Evolutionary conservation across 306 rosid species (phyloP).

Genomic region (Quercus gilva): DNA sequence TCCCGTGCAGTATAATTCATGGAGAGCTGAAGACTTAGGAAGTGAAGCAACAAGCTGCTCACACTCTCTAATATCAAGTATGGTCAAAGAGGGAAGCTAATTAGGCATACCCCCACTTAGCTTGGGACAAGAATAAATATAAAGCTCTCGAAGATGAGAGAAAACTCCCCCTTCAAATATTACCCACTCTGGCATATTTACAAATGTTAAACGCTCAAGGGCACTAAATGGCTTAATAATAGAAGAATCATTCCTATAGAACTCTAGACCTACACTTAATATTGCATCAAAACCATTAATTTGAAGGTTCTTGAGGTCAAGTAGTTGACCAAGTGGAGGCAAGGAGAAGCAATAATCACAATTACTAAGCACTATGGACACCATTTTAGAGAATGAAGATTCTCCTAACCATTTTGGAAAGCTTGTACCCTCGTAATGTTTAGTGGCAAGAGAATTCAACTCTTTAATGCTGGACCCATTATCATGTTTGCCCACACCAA

Average conservation of each 20-base stretch:
- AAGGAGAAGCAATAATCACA: not conserved
- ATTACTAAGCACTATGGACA: not conserved
- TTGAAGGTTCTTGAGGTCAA: constrained; percentile 25
- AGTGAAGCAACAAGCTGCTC: too few relatives aligned
- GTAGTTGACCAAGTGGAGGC: not conserved
- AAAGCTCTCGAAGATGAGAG: constrained; percentile 31
- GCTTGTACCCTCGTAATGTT: too few relatives aligned
- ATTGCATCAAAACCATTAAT: constrained; percentile 15
- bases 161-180: constrained; percentile 12
- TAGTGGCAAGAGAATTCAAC: not conserved
- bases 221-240: constrained; percentile 13
- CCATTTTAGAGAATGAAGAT: constrained; percentile 10
- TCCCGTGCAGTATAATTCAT: too few relatives aligned
- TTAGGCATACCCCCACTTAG: constrained; percentile 27
- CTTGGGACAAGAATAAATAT: constrained; percentile 23
- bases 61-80: too few relatives aligned
- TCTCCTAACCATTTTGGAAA: constrained; percentile 29
- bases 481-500: not conserved
- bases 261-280: constrained; percentile 25
- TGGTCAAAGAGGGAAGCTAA: constrained; percentile 5
- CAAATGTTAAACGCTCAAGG: constrained; percentile 30
- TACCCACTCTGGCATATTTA: constrained; percentile 28
- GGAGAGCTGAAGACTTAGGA: too few relatives aligned
- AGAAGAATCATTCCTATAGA: constrained; percentile 12
- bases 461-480: not conserved